Base-by-base conservation (phyloP, 345 rosid genomes). In the Laguncularia racemosa region DNA sequence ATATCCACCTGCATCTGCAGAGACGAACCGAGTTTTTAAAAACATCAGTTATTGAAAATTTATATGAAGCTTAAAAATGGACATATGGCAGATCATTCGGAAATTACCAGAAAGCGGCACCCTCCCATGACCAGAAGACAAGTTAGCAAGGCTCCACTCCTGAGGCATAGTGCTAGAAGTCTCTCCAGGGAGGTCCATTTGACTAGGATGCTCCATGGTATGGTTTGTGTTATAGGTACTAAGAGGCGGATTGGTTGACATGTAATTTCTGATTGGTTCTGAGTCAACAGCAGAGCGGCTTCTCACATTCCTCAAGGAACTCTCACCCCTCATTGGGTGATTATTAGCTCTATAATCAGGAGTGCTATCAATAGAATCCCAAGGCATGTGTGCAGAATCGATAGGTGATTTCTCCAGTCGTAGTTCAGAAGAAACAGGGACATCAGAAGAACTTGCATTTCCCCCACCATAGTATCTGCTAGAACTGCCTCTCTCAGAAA, bases 301-400 rank as follows among this genome's bases (percentile, higher is more conserved):
- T 59, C 98, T 76, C 61, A 88, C 89, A 67, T 84, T 88, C 76
- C 98, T 82, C 46, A 67, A 48, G 69, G 91, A 80, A 69, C 81
- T 67, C 68, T 91, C 96, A 53, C 78, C 83, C 71, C 85, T 75
- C 59, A 79, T 59, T 60, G 80, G 67, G 57, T 75, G 76, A 58
- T 67, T 67, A 64, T 78, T 80, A 66, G 80, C 72, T 64, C 75
- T 72, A 49, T 72, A 66, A 55, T 65, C 52, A 38, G 81, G 76
- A 58, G 75, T 62, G 73, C 69, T 65, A 61, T 69, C 60, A 62
- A 61, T 43, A 28, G 20, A 71, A 69, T 85, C 82, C 88, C 84
- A 73, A 54, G 76, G 75, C 69, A 75, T 44, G 40, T 71, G 72
- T 55, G 75, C 81, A 28, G 81, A 66, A 71, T 71, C 95, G 67